phyloP scores from a whole-genome alignment of 208 protist genomes.

The Leishmania amazonensis region DNA sequence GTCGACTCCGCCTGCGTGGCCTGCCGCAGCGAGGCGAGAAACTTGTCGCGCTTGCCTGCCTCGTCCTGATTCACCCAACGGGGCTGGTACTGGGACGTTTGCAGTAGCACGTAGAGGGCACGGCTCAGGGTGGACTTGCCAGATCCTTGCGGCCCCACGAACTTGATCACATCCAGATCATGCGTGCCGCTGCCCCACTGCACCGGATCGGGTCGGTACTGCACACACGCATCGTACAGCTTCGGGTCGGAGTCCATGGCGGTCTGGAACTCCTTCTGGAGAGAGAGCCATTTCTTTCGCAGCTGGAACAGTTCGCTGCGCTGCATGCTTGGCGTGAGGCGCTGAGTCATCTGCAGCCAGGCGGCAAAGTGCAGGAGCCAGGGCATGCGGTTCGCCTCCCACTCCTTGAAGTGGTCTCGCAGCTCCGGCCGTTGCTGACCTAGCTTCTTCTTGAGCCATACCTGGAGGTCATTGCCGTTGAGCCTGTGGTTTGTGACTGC shows the following conservation, averaged over 20 bases:
- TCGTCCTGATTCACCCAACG: conserved; percentile 82
- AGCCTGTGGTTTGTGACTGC: conserved; percentile 52
- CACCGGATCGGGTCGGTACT: conserved; percentile 32
- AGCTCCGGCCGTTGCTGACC: conserved; percentile 31
- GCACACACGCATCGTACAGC: conserved; percentile 28
- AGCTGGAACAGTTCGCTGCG: conserved; percentile 27
- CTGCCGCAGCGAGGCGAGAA: conserved; percentile 38
- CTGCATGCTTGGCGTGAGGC: conserved; percentile 28
- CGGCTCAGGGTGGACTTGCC: conserved; percentile 71
- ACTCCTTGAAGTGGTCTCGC: conserved; percentile 46
- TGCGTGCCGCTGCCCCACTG: conserved; percentile 23
- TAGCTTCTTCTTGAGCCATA: conserved; percentile 45
- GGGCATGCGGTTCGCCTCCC: conserved; percentile 51
- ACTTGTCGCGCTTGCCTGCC: conserved; percentile 40
- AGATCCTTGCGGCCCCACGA: conserved; percentile 63
- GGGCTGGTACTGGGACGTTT: conserved; percentile 30
- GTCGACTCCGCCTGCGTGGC: conserved; percentile 20
- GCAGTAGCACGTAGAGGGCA: conserved; percentile 44
- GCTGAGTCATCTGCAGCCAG: conserved; percentile 44
- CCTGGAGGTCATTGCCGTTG: conserved; percentile 32
- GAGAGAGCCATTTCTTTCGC: conserved; percentile 41
- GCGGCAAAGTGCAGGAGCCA: conserved; percentile 52
- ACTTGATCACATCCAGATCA: conserved; percentile 56
- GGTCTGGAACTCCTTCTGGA: conserved; percentile 36
- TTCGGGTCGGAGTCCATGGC: conserved; percentile 31